A percentile compares a stretch with the other conserved stretches of the same genome.
Conservation (phyloP, 2,329 filamentous ascomycete genomes). For the Berkeleyomyces basicola region DNA sequence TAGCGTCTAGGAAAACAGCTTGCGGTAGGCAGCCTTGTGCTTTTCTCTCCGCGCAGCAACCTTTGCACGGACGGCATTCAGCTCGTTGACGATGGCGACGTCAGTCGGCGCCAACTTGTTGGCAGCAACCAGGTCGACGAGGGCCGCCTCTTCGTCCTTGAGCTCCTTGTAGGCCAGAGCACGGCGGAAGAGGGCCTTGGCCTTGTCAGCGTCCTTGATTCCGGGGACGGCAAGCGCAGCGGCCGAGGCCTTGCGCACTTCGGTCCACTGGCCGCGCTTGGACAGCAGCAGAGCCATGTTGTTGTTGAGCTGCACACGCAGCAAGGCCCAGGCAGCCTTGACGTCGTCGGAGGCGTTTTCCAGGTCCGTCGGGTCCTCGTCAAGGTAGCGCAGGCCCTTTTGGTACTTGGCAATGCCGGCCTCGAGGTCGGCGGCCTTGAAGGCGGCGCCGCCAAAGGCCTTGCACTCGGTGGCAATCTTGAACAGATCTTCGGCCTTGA, state of each 20-base stretch:
- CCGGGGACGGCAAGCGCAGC: conserved; percentile 53
- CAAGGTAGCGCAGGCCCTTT: conserved; percentile 78
- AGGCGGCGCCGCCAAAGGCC: conserved; percentile 79
- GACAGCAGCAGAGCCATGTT: conserved; percentile 76
- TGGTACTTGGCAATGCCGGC: conserved; percentile 81
- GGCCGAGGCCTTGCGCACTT: conserved; percentile 52
- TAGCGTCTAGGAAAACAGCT: conserved; percentile 49
- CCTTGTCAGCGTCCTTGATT: conserved; percentile 59
- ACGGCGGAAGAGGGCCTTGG: conserved; percentile 76
- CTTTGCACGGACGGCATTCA: conserved; percentile 61
- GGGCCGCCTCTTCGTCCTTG: conserved; percentile 72
- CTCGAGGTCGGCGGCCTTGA: conserved; percentile 58
- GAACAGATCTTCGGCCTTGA: conserved; percentile 41
- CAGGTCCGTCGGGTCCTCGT: conserved; percentile 55
- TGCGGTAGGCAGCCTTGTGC: conserved; percentile 85
- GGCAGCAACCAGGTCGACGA: conserved; percentile 60
- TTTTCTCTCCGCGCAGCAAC: conserved; percentile 59
- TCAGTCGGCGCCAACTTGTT: conserved; percentile 60
- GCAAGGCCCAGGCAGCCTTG: conserved; percentile 47
- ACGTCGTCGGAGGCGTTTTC: conserved; percentile 56
- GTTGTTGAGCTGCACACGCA: conserved; percentile 75
- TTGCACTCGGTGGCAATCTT: conserved; percentile 76
- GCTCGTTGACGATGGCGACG: conserved; percentile 56
- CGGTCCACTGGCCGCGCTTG: conserved; percentile 58
- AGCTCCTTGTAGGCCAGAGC: conserved; percentile 56